Conservation (phyloP, 176 grass and related monocot species). For the Zea mays region DNA sequence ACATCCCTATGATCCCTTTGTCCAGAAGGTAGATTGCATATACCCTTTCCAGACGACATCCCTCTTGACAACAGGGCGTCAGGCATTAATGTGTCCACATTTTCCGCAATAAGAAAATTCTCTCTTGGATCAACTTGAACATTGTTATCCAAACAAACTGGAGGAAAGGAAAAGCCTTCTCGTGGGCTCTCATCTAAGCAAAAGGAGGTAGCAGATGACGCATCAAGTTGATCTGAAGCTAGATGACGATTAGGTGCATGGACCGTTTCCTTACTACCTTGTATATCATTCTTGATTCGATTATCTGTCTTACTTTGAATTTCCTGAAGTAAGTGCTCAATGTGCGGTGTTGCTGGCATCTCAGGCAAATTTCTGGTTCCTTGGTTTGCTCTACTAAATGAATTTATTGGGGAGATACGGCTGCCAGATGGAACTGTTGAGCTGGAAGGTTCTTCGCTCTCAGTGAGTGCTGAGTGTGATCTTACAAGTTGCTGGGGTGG, state of each 20-base stretch:
- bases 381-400: constrained; percentile 60
- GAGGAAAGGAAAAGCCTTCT: constrained; percentile 75
- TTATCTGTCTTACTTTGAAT: constrained; percentile 75
- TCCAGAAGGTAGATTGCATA: constrained; percentile 67
- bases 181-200: constrained; percentile 83
- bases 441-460: constrained; percentile 60
- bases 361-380: constrained; percentile 60
- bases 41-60: constrained; percentile 69
- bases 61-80: constrained; percentile 82
- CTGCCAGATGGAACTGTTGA: constrained; percentile 58
- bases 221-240: constrained; percentile 82
- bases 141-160: constrained; percentile 75
- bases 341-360: constrained; percentile 44
- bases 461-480: constrained; percentile 56
- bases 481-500: constrained; percentile 62
- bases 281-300: constrained; percentile 64
- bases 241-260: constrained; percentile 58
- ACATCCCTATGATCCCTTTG: constrained; percentile 75
- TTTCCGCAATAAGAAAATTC: constrained; percentile 62
- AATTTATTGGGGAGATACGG: constrained; percentile 61
- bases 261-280: constrained; percentile 43
- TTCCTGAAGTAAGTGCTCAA: constrained; percentile 90
- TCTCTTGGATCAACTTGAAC: constrained; percentile 80
- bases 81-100: constrained; percentile 74
- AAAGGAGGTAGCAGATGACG: constrained; percentile 92